A percentile compares a stretch with the other conserved stretches of the same genome.
These are phyloP conservation scores for Albugo candida DNA, from an alignment of 352 stramenopile species.

Conservation along the genomic window DNA sequence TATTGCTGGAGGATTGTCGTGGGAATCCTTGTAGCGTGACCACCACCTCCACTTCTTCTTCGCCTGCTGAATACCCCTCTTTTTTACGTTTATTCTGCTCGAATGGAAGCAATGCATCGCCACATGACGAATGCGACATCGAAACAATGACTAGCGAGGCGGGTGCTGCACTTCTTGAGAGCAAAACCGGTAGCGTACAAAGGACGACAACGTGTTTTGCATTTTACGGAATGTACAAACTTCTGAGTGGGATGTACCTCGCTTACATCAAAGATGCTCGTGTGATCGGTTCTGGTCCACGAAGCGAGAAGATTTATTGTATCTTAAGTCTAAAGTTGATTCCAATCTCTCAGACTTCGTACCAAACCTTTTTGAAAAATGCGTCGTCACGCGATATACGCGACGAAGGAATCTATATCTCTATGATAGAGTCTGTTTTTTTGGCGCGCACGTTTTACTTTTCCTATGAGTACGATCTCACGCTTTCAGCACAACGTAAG, in stretches of 20 bases:
- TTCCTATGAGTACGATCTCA: slow-evolving; percentile 47
- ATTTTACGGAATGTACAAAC: slow-evolving; percentile 40
- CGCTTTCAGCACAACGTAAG: slow-evolving; percentile 29
- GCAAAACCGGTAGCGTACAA: not conserved
- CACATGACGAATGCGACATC: not conserved
- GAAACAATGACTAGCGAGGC: not conserved
- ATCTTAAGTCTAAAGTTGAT: slow-evolving; percentile 26
- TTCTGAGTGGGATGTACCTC: slow-evolving; percentile 33
- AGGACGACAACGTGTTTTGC: slow-evolving; percentile 20
- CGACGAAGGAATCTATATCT: slow-evolving; percentile 32
- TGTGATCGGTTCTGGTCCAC: slow-evolving; percentile 33
- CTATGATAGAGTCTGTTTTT: slow-evolving; percentile 28
- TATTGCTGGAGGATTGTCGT: slow-evolving; percentile 68
- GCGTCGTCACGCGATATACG: slow-evolving; percentile 29
- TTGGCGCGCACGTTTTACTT: slow-evolving; percentile 44
- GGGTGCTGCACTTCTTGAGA: not conserved
- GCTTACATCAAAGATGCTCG: slow-evolving; percentile 34
- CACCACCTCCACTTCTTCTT: slow-evolving; percentile 2
- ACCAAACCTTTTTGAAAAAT: slow-evolving; percentile 30
- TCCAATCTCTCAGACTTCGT: slow-evolving; percentile 23
- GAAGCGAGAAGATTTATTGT: slow-evolving; percentile 40
- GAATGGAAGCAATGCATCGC: not conserved
- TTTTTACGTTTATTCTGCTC: not conserved
- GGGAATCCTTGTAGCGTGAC: slow-evolving; percentile 31
- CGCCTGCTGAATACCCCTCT: not conserved